Evolutionary conservation across 495 filamentous ascomycete genomes (phyloP).

Genomic region (Diplogelasinospora grovesii): DNA sequence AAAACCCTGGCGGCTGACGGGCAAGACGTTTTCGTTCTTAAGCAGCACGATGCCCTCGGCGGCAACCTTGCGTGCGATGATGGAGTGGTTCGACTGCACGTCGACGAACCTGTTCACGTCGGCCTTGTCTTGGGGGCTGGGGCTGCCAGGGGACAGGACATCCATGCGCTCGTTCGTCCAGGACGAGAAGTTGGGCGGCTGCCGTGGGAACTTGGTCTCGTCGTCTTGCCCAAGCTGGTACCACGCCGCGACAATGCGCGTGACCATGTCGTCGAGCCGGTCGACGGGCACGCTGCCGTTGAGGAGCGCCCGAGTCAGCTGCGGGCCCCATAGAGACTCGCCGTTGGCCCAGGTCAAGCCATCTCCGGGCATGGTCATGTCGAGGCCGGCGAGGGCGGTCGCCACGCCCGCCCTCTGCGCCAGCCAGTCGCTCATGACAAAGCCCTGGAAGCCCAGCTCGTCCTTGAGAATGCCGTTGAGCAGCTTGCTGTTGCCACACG

Average conservation of each 20-base stretch:
- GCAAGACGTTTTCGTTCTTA: constrained; percentile 68
- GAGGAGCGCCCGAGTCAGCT: constrained; percentile 69
- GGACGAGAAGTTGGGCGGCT: constrained; percentile 85
- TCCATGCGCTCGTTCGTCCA: constrained; percentile 73
- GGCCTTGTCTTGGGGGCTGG: constrained; percentile 41
- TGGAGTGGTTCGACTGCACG: constrained; percentile 63
- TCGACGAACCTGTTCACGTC: constrained; percentile 75
- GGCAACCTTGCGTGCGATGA: constrained; percentile 64
- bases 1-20: constrained; percentile 49
- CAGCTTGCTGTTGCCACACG: constrained; percentile 87
- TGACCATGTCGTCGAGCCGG: constrained; percentile 88
- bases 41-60: constrained; percentile 80
- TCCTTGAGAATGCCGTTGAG: constrained; percentile 92
- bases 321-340: constrained; percentile 69
- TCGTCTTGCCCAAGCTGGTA: constrained; percentile 84
- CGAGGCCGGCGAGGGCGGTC: constrained; percentile 74
- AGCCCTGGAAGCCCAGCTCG: constrained; percentile 91
- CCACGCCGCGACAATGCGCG: constrained; percentile 85
- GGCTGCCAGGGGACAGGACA: constrained; percentile 56
- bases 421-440: constrained; percentile 89
- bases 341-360: constrained; percentile 71
- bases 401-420: constrained; percentile 78
- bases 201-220: constrained; percentile 53
- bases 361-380: constrained; percentile 96
- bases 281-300: constrained; percentile 80